Percentiles rank a stretch among this genome's conserved stretches.
phyloP scores from a whole-genome alignment of 2,329 filamentous ascomycete genomes.

The Sporothrix inflata region DNA sequence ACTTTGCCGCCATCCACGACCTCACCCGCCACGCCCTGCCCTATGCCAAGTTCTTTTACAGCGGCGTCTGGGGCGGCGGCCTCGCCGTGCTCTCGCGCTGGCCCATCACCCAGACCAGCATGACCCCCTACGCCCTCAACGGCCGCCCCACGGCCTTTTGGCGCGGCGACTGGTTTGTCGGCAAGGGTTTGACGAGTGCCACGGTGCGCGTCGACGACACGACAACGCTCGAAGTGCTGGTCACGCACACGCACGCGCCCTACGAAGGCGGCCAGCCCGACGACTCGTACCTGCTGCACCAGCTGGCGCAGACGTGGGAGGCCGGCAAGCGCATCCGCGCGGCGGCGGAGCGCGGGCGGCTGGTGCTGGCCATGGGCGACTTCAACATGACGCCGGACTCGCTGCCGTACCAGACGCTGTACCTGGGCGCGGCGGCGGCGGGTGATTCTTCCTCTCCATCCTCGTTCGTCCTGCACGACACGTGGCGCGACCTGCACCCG shows the following conservation, averaged over 20 bases:
- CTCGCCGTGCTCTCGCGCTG: constrained; percentile 87
- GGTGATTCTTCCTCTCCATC: constrained; percentile 36
- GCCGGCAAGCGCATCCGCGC: constrained; percentile 85
- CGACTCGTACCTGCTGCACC: constrained; percentile 88
- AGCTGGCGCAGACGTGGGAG: constrained; percentile 92
- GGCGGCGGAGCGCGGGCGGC: constrained; percentile 73
- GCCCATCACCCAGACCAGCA: constrained; percentile 87
- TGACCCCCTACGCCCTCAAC: constrained; percentile 88
- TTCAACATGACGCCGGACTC: constrained; percentile 96
- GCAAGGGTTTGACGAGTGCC: constrained; percentile 88
- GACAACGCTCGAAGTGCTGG: constrained; percentile 81
- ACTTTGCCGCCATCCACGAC: constrained; percentile 76
- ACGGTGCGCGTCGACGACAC: constrained; percentile 68
- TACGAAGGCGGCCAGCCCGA: constrained; percentile 71
- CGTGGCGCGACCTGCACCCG: constrained; percentile 83
- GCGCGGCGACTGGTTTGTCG: constrained; percentile 94
- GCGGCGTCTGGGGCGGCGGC: constrained; percentile 86
- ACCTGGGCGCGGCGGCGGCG: constrained; percentile 58
- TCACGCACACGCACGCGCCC: constrained; percentile 86
- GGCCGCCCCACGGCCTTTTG: constrained; percentile 92
- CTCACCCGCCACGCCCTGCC: constrained; percentile 75
- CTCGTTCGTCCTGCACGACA: constrained; percentile 73
- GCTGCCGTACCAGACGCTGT: constrained; percentile 78
- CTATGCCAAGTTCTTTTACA: constrained; percentile 90
- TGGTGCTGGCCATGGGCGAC: constrained; percentile 86